Conservation (phyloP, 2,329 filamentous ascomycete species). For the Neopestalotiopsis rosae region DNA sequence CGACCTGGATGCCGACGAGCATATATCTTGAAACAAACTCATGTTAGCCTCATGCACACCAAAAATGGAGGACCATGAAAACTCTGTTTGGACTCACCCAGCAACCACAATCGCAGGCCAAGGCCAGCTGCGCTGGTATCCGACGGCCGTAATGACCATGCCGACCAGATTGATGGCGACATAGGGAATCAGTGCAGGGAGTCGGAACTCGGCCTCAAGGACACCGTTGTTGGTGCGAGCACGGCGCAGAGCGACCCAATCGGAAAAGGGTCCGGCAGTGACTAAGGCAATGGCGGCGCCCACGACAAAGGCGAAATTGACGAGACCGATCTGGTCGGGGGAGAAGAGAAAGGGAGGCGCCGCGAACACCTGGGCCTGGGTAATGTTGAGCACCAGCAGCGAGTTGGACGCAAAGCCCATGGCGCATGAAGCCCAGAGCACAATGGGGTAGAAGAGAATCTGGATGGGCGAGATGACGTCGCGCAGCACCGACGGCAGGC, state of each 20-base stretch:
- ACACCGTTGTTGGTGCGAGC: slow-evolving; percentile 47
- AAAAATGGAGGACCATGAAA: neutral
- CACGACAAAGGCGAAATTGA: slow-evolving; percentile 50
- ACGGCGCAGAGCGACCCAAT: slow-evolving; percentile 43
- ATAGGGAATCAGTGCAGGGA: slow-evolving; percentile 48
- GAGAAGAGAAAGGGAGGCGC: slow-evolving; percentile 51
- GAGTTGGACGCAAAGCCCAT: slow-evolving; percentile 37
- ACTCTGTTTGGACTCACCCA: slow-evolving; percentile 41
- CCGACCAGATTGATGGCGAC: slow-evolving; percentile 47
- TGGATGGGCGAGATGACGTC: slow-evolving; percentile 35
- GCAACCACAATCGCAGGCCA: slow-evolving; percentile 52
- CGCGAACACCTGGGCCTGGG: slow-evolving; percentile 50
- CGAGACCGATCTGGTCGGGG: slow-evolving; percentile 49
- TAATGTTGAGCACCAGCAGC: slow-evolving; percentile 56
- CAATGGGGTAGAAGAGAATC: slow-evolving; percentile 36
- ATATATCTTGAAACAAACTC: neutral
- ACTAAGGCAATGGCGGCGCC: slow-evolving; percentile 45
- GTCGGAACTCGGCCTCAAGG: slow-evolving; percentile 51
- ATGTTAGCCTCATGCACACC: neutral
- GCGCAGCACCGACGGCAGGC: slow-evolving; percentile 24
- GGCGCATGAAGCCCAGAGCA: slow-evolving; percentile 32
- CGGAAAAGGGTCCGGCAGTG: slow-evolving; percentile 48
- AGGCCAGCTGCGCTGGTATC: slow-evolving; percentile 50
- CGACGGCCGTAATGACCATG: slow-evolving; percentile 50
- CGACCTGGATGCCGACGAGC: slow-evolving; percentile 34